These are phyloP conservation scores for Typha latifolia DNA, from an alignment of 176 grass and related monocot species.

Conservation along the genomic window DNA sequence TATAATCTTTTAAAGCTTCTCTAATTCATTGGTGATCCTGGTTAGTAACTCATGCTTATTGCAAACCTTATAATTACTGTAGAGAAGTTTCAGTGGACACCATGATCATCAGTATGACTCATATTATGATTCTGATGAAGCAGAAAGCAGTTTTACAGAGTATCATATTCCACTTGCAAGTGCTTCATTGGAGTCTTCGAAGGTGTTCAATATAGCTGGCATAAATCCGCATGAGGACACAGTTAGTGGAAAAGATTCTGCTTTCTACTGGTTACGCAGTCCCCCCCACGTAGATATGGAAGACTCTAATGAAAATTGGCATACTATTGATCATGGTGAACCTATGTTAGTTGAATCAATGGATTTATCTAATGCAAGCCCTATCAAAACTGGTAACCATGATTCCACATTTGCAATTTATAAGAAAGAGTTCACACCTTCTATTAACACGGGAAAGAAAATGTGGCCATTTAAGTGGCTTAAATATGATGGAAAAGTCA, in stretches of 20 bases:
- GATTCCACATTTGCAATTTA: no score
- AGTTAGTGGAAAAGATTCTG: slow-evolving; percentile 17
- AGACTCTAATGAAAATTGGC: slow-evolving; percentile 25
- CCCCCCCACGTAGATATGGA: slow-evolving; percentile 19
- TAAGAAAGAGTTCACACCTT: no score
- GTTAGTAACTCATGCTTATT: slow-evolving; percentile 15
- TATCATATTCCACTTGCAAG: slow-evolving; percentile 9
- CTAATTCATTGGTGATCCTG: neutral
- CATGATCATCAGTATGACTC: slow-evolving; percentile 22
- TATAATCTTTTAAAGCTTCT: slow-evolving; percentile 6
- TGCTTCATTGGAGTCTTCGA: slow-evolving; percentile 7
- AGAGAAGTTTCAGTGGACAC: slow-evolving; percentile 32
- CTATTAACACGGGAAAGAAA: no score
- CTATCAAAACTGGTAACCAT: no score
- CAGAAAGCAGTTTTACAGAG: slow-evolving; percentile 52
- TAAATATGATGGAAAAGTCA: no score
- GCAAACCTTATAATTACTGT: slow-evolving; percentile 9
- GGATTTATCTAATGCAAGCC: no score
- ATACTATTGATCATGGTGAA: neutral
- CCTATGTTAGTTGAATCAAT: no score
- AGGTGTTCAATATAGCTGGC: slow-evolving; percentile 6
- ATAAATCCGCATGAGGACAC: slow-evolving; percentile 19
- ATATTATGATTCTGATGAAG: slow-evolving; percentile 83
- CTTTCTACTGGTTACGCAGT: slow-evolving; percentile 6
- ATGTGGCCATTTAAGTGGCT: no score